These are phyloP conservation scores for Heliamphora exappendiculata DNA, from an alignment of 148 eudicot species.

Conservation along the genomic window DNA sequence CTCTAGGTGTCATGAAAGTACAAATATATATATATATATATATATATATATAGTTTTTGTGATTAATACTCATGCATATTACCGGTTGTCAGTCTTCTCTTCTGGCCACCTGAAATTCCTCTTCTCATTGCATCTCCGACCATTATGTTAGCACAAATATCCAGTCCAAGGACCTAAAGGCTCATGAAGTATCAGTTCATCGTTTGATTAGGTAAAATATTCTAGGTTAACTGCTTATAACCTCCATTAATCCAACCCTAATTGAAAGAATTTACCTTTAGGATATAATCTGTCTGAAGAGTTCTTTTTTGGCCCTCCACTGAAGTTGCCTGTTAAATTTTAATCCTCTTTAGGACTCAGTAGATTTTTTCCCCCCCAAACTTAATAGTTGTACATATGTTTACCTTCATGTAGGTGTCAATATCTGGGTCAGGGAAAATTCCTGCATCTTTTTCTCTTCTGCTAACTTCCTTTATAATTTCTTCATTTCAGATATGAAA, in stretches of 20 bases:
- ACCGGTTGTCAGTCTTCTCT: conserved; percentile 84
- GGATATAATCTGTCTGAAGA: conserved; percentile 70
- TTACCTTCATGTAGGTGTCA: conserved; percentile 83
- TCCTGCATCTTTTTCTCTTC: conserved; percentile 69
- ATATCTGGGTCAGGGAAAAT: conserved; percentile 71
- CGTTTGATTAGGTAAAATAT: not conserved
- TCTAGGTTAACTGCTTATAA: not conserved
- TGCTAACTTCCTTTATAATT: conserved; percentile 50
- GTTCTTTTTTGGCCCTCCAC: conserved; percentile 55
- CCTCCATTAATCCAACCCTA: not conserved
- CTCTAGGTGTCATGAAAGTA: too few species aligned
- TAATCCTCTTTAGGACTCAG: not conserved
- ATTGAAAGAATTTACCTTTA: conserved; percentile 38
- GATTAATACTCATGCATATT: not conserved
- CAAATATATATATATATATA: not conserved
- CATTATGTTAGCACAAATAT: conserved; percentile 61
- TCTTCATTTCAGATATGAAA: conserved; percentile 24
- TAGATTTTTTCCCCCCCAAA: not conserved
- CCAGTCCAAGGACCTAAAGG: conserved; percentile 74
- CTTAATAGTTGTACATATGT: not conserved
- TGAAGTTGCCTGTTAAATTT: conserved; percentile 53
- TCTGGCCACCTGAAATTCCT: conserved; percentile 88
- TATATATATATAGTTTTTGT: too few species aligned
- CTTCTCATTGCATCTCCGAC: conserved; percentile 78
- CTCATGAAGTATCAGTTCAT: not conserved